These are phyloP conservation scores for Candida orba DNA, from an alignment of 805 yeast genomes.

Conservation along the genomic window DNA sequence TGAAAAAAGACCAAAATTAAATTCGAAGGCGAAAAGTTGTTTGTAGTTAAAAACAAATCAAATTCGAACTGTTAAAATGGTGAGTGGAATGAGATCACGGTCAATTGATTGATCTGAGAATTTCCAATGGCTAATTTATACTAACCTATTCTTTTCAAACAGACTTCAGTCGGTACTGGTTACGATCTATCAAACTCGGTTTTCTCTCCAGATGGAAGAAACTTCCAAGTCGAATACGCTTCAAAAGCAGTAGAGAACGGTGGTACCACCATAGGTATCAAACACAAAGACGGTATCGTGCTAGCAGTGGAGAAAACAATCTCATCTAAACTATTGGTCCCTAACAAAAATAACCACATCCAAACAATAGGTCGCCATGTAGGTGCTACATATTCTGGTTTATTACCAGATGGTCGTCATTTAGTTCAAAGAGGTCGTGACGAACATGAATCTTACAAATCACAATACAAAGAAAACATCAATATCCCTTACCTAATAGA, in stretches of 20 bases:
- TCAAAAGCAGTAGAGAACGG: conserved; percentile 96
- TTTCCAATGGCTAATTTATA: too few species aligned
- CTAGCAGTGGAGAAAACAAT: conserved; percentile 94
- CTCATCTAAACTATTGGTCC: conserved; percentile 79
- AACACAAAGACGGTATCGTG: conserved; percentile 90
- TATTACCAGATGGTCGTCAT: conserved; percentile 95
- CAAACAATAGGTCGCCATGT: conserved; percentile 91
- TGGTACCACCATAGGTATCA: conserved; percentile 90
- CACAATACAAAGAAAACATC: conserved; percentile 67
- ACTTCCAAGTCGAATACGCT: conserved; percentile 97
- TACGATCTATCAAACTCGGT: conserved; percentile 97
- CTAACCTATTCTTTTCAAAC: not conserved
- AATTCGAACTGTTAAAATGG: conserved; percentile 2
- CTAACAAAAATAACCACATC: conserved; percentile 82
- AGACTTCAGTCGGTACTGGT: conserved; percentile 97
- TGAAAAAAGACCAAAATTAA: not conserved
- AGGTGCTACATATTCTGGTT: conserved; percentile 92
- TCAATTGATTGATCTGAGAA: too few species aligned
- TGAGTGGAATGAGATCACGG: not conserved
- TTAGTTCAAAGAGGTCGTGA: conserved; percentile 88
- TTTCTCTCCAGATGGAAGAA: conserved; percentile 81
- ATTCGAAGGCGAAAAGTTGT: conserved; percentile 1
- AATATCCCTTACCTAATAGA: conserved; percentile 78
- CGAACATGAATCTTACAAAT: conserved; percentile 76
- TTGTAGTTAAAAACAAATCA: not conserved